These are phyloP conservation scores for Solanum infundibuliforme DNA, from an alignment of 257 asterid genomes.

Conservation along the genomic window DNA sequence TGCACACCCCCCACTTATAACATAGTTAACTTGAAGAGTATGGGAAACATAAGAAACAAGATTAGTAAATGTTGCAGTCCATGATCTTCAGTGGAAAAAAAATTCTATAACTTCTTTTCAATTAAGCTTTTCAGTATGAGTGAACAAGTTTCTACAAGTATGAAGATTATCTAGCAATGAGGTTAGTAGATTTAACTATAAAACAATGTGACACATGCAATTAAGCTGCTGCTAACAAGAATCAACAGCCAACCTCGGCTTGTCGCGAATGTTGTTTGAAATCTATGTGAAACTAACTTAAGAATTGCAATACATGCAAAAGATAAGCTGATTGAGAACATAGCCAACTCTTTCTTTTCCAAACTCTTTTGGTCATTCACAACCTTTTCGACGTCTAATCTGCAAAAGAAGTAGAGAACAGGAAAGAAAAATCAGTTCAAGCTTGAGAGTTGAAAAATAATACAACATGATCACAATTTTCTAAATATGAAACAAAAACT, in stretches of 20 bases:
- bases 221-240: slow-evolving; percentile 56
- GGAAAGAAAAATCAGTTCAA: not conserved
- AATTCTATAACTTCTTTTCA: not conserved
- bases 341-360: slow-evolving; percentile 60
- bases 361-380: slow-evolving; percentile 40
- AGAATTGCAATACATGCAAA: slow-evolving; percentile 47
- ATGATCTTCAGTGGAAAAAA: not conserved
- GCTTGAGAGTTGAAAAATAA: not conserved
- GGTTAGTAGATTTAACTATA: slow-evolving; percentile 7
- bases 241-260: slow-evolving; percentile 57
- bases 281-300: slow-evolving; percentile 23
- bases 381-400: slow-evolving; percentile 63
- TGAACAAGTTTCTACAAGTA: not conserved
- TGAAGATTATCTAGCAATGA: not conserved
- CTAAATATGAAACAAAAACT: not conserved
- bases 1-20: not conserved
- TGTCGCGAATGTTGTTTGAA: slow-evolving; percentile 15
- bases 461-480: not conserved
- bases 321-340: slow-evolving; percentile 40
- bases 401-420: slow-evolving; percentile 19
- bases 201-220: slow-evolving; percentile 51
- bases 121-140: not conserved
- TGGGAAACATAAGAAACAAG: not conserved
- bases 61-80: not conserved
- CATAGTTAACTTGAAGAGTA: not conserved